Conservation (phyloP, 2,329 filamentous ascomycete species). For the Fusarium newnesense region DNA sequence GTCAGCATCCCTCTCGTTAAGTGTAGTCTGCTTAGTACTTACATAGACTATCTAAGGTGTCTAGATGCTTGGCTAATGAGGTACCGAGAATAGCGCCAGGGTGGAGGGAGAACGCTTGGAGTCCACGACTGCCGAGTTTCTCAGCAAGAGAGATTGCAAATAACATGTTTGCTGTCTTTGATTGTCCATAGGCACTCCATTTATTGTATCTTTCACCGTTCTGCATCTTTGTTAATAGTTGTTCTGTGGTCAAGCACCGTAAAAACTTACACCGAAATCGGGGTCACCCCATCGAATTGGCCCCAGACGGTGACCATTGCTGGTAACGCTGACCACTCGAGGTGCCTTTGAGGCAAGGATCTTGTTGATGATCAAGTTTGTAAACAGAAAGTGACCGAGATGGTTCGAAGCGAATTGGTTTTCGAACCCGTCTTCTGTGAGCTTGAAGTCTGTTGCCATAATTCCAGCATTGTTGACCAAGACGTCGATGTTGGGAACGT, state of each 20-base stretch:
- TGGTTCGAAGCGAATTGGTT: constrained; percentile 15
- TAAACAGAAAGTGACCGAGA: constrained; percentile 14
- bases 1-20: rapidly evolving
- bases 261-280: background rate
- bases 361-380: background rate
- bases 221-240: rapidly evolving
- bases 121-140: constrained; percentile 18
- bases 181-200: constrained; percentile 18
- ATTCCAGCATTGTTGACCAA: constrained; percentile 11
- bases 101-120: constrained; percentile 15
- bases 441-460: constrained; percentile 14
- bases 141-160: constrained; percentile 27
- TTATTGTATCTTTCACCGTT: constrained; percentile 10
- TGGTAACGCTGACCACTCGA: constrained; percentile 14
- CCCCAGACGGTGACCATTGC: constrained; percentile 1
- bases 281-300: constrained; percentile 15
- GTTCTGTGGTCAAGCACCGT: rapidly evolving
- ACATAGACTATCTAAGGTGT: background rate
- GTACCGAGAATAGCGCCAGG: constrained; percentile 7
- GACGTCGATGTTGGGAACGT: constrained; percentile 1
- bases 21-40: rapidly evolving
- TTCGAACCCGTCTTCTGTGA: constrained; percentile 11
- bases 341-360: background rate
- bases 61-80: background rate
- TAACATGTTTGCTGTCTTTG: constrained; percentile 23